Evolutionary conservation across 345 rosid species (phyloP).

Genomic region (Syzygium aqueum): DNA sequence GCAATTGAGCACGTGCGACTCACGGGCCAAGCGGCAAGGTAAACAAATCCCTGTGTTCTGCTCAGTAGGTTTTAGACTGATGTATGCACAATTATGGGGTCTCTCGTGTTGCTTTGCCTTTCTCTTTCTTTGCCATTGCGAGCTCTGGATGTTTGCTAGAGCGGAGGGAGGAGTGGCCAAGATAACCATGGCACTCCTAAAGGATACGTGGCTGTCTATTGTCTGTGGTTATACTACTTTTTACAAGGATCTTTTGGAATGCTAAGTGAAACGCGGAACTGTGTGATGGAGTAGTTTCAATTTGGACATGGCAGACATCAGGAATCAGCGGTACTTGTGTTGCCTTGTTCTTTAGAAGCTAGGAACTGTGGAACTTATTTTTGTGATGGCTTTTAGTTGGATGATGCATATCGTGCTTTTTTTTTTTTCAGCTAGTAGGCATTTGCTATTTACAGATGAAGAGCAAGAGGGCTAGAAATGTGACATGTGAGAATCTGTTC

Average conservation of each 20-base stretch:
- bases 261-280: neutral
- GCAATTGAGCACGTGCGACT: neutral
- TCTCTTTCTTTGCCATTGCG: neutral
- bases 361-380: neutral
- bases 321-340: neutral
- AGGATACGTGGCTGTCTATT: neutral
- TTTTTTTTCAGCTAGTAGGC: neutral
- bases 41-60: neutral
- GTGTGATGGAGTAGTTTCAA: neutral
- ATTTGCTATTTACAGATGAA: neutral
- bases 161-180: neutral
- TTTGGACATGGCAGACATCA: neutral
- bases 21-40: neutral
- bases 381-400: neutral
- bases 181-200: neutral
- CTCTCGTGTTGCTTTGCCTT: neutral
- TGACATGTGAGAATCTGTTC: neutral
- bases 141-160: neutral
- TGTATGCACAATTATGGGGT: neutral
- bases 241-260: neutral
- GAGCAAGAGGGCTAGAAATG: neutral
- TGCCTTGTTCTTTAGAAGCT: neutral
- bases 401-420: neutral
- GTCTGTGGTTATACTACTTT: neutral
- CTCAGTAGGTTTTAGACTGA: neutral